phyloP scores from a whole-genome alignment of 2,329 filamentous ascomycete species.

The Cercospora citrullina region DNA sequence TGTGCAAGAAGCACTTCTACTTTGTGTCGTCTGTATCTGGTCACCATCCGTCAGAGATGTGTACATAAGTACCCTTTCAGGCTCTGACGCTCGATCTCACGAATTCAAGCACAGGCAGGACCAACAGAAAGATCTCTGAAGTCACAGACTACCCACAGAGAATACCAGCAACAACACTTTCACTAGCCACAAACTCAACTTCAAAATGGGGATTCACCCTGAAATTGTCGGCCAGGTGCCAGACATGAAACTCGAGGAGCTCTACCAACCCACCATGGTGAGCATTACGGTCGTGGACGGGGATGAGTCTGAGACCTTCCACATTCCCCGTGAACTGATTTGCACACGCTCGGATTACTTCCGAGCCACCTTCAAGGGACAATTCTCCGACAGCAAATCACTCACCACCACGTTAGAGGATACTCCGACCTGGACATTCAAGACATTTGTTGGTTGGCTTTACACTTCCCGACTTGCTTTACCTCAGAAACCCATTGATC shows the following conservation, averaged over 20 bases:
- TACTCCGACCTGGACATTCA: conserved; percentile 12
- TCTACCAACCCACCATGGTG: neutral
- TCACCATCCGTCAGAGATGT: neutral
- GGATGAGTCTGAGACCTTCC: neutral
- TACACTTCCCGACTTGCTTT: conserved; percentile 12
- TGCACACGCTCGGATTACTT: neutral
- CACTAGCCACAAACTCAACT: neutral
- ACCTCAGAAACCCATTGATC: neutral
- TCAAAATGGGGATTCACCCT: neutral
- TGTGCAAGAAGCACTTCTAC: neutral
- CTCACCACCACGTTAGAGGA: neutral
- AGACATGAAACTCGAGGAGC: neutral
- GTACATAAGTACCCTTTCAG: neutral
- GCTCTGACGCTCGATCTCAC: neutral
- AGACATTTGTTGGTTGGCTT: conserved; percentile 20
- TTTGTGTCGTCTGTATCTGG: neutral
- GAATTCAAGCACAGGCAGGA: no score
- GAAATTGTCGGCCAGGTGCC: neutral
- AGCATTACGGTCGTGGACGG: neutral
- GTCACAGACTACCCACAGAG: neutral
- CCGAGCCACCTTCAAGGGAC: neutral
- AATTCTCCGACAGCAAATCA: neutral
- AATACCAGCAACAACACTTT: neutral
- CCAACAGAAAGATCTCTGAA: no score
- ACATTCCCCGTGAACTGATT: neutral